Conservation (phyloP, 208 protist genomes). For the Leishmania tarentolae region DNA sequence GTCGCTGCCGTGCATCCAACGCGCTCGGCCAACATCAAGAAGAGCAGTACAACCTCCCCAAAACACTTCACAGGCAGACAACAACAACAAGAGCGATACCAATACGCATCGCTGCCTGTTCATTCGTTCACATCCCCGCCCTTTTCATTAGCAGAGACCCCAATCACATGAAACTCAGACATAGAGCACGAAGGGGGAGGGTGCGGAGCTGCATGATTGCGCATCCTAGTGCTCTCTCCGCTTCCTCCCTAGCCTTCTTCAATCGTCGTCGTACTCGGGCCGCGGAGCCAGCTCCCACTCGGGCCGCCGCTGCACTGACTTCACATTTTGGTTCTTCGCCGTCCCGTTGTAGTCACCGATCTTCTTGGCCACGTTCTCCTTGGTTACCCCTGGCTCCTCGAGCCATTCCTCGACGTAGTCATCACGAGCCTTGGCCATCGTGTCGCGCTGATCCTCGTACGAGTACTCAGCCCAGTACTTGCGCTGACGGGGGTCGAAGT, state of each 20-base stretch:
- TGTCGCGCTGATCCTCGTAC: slow-evolving; percentile 88
- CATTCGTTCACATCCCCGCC: neutral
- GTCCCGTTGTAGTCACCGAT: slow-evolving; percentile 92
- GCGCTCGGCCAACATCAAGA: neutral
- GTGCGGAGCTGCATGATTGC: neutral
- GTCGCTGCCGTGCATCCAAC: neutral
- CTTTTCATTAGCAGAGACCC: slow-evolving; percentile 1
- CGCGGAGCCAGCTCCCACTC: slow-evolving; percentile 88
- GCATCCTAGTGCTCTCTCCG: neutral
- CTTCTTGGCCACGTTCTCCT: slow-evolving; percentile 86
- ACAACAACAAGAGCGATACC: neutral
- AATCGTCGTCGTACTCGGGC: slow-evolving; percentile 47
- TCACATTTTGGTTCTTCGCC: slow-evolving; percentile 75
- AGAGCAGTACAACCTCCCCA: neutral
- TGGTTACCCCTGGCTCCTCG: slow-evolving; percentile 85
- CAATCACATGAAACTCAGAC: neutral
- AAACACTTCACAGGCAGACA: neutral
- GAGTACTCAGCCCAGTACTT: slow-evolving; percentile 85
- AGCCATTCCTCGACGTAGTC: slow-evolving; percentile 88
- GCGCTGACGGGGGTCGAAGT: slow-evolving; percentile 70
- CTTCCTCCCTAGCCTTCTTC: neutral
- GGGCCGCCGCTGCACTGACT: slow-evolving; percentile 75
- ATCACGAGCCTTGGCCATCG: slow-evolving; percentile 78
- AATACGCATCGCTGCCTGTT: neutral
- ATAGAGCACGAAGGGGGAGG: neutral